phyloP scores from a whole-genome alignment of 306 rosid species.

The Casuarina equisetifolia region DNA sequence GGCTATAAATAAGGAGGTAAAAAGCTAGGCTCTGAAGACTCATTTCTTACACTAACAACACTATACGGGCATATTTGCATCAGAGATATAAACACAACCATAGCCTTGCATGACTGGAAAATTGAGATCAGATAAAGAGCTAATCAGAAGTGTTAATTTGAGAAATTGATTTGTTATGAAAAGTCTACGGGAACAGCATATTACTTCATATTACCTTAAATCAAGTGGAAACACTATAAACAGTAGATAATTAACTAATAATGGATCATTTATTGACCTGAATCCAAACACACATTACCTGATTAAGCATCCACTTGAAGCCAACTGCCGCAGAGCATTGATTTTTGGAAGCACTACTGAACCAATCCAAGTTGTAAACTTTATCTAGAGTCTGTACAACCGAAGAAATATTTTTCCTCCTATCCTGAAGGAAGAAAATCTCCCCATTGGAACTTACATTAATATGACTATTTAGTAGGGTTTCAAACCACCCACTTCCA shows the following conservation, averaged over 20 bases:
- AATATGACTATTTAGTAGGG: conserved; percentile 76
- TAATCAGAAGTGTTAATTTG: background rate
- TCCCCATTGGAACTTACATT: conserved; percentile 93
- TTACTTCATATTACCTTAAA: background rate
- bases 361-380: conserved; percentile 91
- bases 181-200: background rate
- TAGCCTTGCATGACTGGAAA: background rate
- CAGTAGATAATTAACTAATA: conserved; percentile 10
- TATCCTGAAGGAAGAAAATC: conserved; percentile 67
- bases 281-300: conserved; percentile 45
- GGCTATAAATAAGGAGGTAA: background rate
- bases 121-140: background rate
- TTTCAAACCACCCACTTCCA: conserved; percentile 98
- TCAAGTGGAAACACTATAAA: background rate
- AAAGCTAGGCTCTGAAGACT: background rate
- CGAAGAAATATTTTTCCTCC: conserved; percentile 68
- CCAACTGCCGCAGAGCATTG: conserved; percentile 94
- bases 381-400: conserved; percentile 70
- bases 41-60: background rate
- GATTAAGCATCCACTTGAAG: conserved; percentile 99
- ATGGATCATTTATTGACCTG: background rate
- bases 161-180: background rate
- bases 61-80: background rate
- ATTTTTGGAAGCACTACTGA: conserved; percentile 92
- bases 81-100: background rate